Percentiles rank a stretch among this genome's conserved stretches.
These are phyloP conservation scores for Rhizopogon vinicolor DNA, from an alignment of 768 basidiomycete species.

Conservation along the genomic window DNA sequence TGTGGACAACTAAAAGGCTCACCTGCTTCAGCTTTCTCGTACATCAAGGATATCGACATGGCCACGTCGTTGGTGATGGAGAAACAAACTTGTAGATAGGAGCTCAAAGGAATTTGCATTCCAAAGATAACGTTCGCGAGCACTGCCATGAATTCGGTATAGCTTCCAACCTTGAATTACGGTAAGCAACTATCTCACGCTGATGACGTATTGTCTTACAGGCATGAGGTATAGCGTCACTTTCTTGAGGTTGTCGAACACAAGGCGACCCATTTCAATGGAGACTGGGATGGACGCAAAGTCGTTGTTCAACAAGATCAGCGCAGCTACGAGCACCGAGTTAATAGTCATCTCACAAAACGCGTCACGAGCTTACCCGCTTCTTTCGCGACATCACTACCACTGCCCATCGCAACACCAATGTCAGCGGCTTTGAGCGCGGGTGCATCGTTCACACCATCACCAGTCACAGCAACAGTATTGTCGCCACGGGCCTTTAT, in stretches of 20 bases:
- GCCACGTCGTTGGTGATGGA: constrained; percentile 50
- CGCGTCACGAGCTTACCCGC: constrained; percentile 33
- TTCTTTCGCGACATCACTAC: constrained; percentile 49
- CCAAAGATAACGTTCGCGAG: constrained; percentile 54
- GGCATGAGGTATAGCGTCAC: constrained; percentile 43
- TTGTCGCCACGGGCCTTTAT: constrained; percentile 43
- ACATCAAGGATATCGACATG: constrained; percentile 47
- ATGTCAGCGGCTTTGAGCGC: constrained; percentile 51
- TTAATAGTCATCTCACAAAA: background rate
- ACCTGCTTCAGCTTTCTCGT: constrained; percentile 49
- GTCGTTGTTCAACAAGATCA: constrained; percentile 55
- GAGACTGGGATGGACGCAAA: constrained; percentile 55
- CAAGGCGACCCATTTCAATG: constrained; percentile 54
- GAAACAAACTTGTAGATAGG: constrained; percentile 52
- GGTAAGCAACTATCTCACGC: constrained; percentile 3
- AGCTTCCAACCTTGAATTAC: constrained; percentile 40
- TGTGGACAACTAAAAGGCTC: constrained; percentile 1
- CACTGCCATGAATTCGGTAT: constrained; percentile 56
- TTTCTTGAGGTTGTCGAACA: constrained; percentile 58
- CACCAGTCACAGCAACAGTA: constrained; percentile 51
- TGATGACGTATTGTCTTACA: constrained; percentile 15
- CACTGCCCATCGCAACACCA: constrained; percentile 50
- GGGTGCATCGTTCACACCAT: constrained; percentile 53
- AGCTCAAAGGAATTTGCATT: constrained; percentile 53
- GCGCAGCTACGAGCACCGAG: constrained; percentile 23